Conservation (phyloP, 805 yeast genomes). For the Cyberlindnera subsufficiens region DNA sequence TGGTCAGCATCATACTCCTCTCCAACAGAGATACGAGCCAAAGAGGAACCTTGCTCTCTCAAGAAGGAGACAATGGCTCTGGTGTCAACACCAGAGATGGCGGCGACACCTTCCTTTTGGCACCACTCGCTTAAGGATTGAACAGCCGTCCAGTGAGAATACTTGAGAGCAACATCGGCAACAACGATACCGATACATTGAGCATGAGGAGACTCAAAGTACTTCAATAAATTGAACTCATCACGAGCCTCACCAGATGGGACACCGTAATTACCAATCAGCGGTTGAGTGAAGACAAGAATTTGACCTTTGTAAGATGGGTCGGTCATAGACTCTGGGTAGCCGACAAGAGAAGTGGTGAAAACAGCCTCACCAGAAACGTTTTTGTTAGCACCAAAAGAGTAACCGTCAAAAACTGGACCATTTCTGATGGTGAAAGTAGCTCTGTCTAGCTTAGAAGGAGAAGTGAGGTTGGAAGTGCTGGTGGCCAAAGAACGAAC, state of each 20-base stretch:
- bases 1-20: conserved; percentile 89
- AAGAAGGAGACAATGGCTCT: conserved; percentile 87
- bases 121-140: conserved; percentile 96
- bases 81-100: conserved; percentile 96
- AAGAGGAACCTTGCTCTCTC: conserved; percentile 93
- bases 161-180: conserved; percentile 88
- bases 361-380: conserved; percentile 97
- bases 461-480: conserved; percentile 20
- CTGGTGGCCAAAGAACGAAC: conserved; percentile 24
- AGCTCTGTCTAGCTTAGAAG: conserved; percentile 59
- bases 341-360: conserved; percentile 96
- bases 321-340: conserved; percentile 98
- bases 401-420: conserved; percentile 86
- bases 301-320: conserved; percentile 98
- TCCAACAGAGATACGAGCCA: conserved; percentile 85
- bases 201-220: conserved; percentile 84
- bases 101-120: conserved; percentile 91
- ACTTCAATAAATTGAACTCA: conserved; percentile 77
- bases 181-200: conserved; percentile 97
- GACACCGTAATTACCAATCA: conserved; percentile 97
- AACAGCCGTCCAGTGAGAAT: conserved; percentile 99
- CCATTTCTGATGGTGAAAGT: conserved; percentile 89
- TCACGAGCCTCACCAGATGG: conserved; percentile 82
- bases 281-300: conserved; percentile 92
- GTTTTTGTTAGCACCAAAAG: conserved; percentile 92